phyloP scores from a whole-genome alignment of 2,329 filamentous ascomycete genomes.

The Chaetomium sp. region DNA sequence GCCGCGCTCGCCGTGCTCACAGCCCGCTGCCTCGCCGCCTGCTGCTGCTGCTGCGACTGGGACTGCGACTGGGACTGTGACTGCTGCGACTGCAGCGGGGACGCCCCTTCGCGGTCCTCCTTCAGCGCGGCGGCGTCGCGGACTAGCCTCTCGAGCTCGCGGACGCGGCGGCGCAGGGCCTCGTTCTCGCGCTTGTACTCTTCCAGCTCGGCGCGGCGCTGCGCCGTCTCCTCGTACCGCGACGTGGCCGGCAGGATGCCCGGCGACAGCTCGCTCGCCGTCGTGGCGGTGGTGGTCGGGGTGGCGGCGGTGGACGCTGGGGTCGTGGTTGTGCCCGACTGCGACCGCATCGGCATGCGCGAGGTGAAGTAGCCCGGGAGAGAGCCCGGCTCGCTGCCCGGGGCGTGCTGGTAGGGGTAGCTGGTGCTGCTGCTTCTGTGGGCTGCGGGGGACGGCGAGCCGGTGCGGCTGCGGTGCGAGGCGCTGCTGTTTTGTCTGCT shows the following conservation, averaged over 20 bases:
- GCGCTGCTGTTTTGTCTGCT: conserved; percentile 59
- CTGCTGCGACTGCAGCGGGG: background rate
- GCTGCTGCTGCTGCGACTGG: background rate
- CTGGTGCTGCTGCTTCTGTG: conserved; percentile 35
- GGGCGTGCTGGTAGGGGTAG: conserved; percentile 40
- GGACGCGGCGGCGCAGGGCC: conserved; percentile 59
- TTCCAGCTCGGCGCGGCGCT: conserved; percentile 63
- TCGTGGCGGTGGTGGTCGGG: conserved; percentile 28
- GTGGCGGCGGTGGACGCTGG: conserved; percentile 48
- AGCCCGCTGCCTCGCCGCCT: conserved; percentile 9
- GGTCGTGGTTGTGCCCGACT: conserved; percentile 13
- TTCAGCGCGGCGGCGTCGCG: conserved; percentile 45
- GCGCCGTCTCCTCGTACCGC: conserved; percentile 64
- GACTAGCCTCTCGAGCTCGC: conserved; percentile 62
- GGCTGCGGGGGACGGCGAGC: conserved; percentile 48
- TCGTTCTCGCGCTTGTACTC: conserved; percentile 66
- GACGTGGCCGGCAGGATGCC: conserved; percentile 58
- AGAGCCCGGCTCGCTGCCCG: conserved; percentile 40
- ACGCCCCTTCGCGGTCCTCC: conserved; percentile 50
- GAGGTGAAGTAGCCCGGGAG: conserved; percentile 41
- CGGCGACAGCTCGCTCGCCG: conserved; percentile 52
- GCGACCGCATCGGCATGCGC: conserved; percentile 30
- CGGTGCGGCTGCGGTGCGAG: conserved; percentile 55
- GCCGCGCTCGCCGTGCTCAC: conserved; percentile 54
- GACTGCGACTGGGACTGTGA: conserved; percentile 35